Evolutionary conservation across 2,329 filamentous ascomycete genomes (phyloP), one percentile per base, ranked within the genome.

Genomic region (Pyrenophora tritici-repentis): DNA sequence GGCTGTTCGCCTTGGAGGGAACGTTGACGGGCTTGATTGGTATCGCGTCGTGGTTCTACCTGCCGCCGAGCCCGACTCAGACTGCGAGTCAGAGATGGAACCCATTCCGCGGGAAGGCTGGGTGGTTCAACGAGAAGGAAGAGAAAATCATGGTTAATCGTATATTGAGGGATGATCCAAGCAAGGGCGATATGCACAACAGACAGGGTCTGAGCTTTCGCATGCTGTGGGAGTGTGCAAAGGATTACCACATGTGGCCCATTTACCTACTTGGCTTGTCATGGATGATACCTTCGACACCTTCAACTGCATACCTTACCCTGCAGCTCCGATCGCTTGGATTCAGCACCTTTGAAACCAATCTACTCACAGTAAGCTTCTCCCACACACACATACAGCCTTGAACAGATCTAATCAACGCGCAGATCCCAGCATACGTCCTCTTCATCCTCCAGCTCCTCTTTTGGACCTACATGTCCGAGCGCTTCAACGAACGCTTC

Each of bases 71-170:
- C 0, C 87, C 88, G 0, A 86, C 85, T 0, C 79, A 85, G 42
- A 91, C 88, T 3, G 82, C 79, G 8, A 80, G 81, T 16, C 71
- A 78, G 37, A 42, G 40, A 3, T 50, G 62, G 51, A 65, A 65
- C 9, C 55, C 57, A 0, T 80, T 90, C 55, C 84, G 83, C 38
- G 81, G 83, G 2, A 84, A 83, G 48, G 58, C 80, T 16, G 86
- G 86, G 4, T 87, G 86, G 86, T 88, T 87, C 68, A 82, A 75
- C 2, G 86, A 88, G 63, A 78, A 78, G 2, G 84, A 90, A 64
- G 86, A 89, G 62, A 81, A 83, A 49, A 88, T 89, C 62, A 67
- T 89, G 81, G 80, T 87, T 14, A 89, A 88, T 63, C 80, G 81
- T 18, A 76, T 86, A 18, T 70, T 83, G 9, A 75, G 81, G 7